Evolutionary conservation across 2,329 filamentous ascomycete genomes (phyloP), one percentile per base, ranked within the genome.

Genomic region (Aureobasidium namibiae): DNA sequence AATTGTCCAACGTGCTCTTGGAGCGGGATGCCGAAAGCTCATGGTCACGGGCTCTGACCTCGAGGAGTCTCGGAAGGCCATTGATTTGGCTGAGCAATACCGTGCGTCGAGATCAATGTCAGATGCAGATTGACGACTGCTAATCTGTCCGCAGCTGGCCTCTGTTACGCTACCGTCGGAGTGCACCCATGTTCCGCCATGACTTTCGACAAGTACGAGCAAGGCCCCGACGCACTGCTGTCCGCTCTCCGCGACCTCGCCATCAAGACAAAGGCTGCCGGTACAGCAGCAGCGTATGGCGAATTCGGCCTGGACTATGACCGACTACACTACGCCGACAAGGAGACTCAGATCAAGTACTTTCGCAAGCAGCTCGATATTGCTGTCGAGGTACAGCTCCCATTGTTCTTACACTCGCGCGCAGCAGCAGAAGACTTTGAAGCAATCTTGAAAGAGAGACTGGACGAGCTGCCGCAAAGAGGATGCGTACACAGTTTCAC

Each of bases 251-350:
- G 80, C 45, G 69, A 75, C 7, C 76, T 96, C 2, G 83, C 92
- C 4, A 68, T 80, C 2, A 74, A 83, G 36, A 82, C 84, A 1
- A 83, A 83, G 65, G 70, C 73, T 50, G 70, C 72, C 11, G 80
- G 82, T 0, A 80, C 89, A 41, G 86, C 90, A 1, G 81, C 83
- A 7, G 92, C 94, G 7, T 91, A 96, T 70, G 94, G 94, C 50
- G 94, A 99, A 74, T 90, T 99, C 63, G 94, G 94, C 1, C 86
- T 99, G 4, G 94, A 99, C 75, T 99, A 97, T 70, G 94, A 99
- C 75, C 85, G 94, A 1, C 77, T 99, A 36, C 88, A 90, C 67
- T 86, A 92, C 67, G 91, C 89, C 68, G 83, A 86, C 39, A 89
- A 86, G 67, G 85, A 86, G 24, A 82, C 87, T 16, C 94, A 99